A percentile compares a stretch with the other conserved stretches of the same genome.
These are phyloP conservation scores for Naganishia liquefaciens DNA, from an alignment of 1,284 basidiomycete species.

Conservation along the genomic window DNA sequence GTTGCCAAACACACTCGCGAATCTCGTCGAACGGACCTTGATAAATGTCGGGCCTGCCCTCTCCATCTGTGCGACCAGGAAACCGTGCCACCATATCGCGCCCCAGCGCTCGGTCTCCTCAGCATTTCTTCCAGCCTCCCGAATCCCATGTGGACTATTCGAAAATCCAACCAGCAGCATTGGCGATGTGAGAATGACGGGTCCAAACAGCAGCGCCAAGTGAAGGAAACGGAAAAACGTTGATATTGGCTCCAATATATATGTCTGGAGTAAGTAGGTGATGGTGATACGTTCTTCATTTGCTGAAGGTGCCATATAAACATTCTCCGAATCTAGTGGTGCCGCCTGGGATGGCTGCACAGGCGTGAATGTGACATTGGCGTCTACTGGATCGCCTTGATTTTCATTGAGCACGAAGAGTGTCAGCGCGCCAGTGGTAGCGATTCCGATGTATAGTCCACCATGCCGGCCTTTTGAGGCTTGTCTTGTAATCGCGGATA, in stretches of 20 bases:
- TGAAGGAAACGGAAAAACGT: constrained; percentile 82
- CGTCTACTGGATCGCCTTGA: not conserved
- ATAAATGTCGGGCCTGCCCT: constrained; percentile 94
- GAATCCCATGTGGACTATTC: constrained; percentile 5
- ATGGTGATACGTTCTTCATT: constrained; percentile 4
- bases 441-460: constrained; percentile 1
- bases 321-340: too few species aligned
- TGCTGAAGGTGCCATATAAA: constrained; percentile 7
- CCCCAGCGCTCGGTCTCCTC: constrained; percentile 74
- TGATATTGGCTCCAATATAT: constrained; percentile 81
- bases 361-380: not conserved
- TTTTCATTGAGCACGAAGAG: constrained; percentile 15
- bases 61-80: constrained; percentile 88
- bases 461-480: constrained; percentile 1
- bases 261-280: constrained; percentile 34
- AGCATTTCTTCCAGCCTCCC: constrained; percentile 47
- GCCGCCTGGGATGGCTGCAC: not conserved
- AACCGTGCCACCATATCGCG: constrained; percentile 91
- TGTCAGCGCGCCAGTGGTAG: constrained; percentile 6
- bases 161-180: constrained; percentile 74
- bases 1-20: not conserved
- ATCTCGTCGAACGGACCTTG: constrained; percentile 63
- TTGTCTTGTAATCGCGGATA: not conserved
- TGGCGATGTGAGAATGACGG: constrained; percentile 80
- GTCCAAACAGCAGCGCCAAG: constrained; percentile 79